Evolutionary conservation across 441 rosid genomes (phyloP), one percentile per base, ranked within the genome.

Genomic region (Metrosideros polymorpha): DNA sequence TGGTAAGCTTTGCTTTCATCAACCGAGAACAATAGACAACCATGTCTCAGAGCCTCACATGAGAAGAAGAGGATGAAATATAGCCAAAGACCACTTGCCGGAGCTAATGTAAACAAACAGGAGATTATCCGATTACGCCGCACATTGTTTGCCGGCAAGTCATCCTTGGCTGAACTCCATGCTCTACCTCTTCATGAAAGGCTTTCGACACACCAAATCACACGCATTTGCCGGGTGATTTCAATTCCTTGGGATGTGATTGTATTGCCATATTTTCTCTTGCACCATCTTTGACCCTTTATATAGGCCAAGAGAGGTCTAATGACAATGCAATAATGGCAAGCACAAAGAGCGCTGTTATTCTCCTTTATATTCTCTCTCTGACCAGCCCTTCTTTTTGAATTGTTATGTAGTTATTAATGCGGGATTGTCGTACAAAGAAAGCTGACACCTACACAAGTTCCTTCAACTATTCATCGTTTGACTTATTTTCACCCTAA

Each of bases 101-200:
- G 47, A 71, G 47, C 47, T 39, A 12, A 39, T 71, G 49, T 25
- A 10, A 71, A 27, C 59, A 1, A 25, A 55, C 24, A 12, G 12
- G 59, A 24, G n/a, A 71, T 39, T 43, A 43, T 71, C 27, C n/a
- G 35, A 35, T 39, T 39, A 10, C 10, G n/a, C 47, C 79, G 22
- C n/a, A 6, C 47, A 71, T 13, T 39, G 45, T 71, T 71, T 39
- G 79, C 79, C 79, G 79, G 79, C 79, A 71, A 71, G 79, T 71
- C 79, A 71, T 71, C 79, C 79, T 71, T 71, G 91, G 92, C 92
- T 89, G 84, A 43, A 86, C 71, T 87, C 79, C 42, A 66, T 79
- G 86, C 89, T 88, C 83, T 84, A 66, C 85, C 85, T 83, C 88
- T 85, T 79, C 91, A 90, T 87, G 91, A 86, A 79, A 88, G 87